Base-by-base conservation (phyloP, 2,329 filamentous ascomycete species). In the Aspergillus fumigatus region DNA sequence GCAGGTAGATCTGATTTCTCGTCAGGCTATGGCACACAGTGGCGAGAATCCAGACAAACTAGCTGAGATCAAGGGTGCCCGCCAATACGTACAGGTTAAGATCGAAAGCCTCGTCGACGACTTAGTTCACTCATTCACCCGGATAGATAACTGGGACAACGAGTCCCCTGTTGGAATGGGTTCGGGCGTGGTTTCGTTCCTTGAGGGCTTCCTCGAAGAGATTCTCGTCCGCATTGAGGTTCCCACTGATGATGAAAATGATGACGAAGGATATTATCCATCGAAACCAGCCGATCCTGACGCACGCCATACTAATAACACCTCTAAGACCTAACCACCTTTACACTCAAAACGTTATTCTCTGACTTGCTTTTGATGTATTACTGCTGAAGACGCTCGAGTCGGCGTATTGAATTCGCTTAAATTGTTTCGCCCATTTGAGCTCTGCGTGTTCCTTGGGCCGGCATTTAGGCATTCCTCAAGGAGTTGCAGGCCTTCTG, bases 151-250 rank as follows among this genome's bases (percentile, higher is more conserved):
- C 61, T 89, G 87, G 74, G 94, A 99, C 74, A 88, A 88, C 71
- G 84, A 87, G 47, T 89, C 91, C 64, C 90, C 92, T 5, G 91
- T 97, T 10, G 91, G 92, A 1, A 97, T 97, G 93, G 93, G 92
- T 0, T 87, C 90, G 48, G 92, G 93, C 26, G 92, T 96, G 1
- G 86, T 87, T 48, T 90, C 89, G 1, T 95, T 97, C 65, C 75
- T 97, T 7, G 94, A 99, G 73, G 93, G 92, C 0, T 84, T 97
- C 60, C 77, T 99, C 35, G 94, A 99, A 73, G 94, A 99, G 78
- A 88, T 99, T 25, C 78, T 99, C 23, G 92, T 97, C 38, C 79
- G 94, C 55, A 90, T 97, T 14, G 93, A 97, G 77, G 19, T 47
- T 47, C 90, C 92, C 3, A 80, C 92, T 59, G 63, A 64, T 51